Conservation (phyloP, 164 flowering plant species). For the Warburgia ugandensis region DNA sequence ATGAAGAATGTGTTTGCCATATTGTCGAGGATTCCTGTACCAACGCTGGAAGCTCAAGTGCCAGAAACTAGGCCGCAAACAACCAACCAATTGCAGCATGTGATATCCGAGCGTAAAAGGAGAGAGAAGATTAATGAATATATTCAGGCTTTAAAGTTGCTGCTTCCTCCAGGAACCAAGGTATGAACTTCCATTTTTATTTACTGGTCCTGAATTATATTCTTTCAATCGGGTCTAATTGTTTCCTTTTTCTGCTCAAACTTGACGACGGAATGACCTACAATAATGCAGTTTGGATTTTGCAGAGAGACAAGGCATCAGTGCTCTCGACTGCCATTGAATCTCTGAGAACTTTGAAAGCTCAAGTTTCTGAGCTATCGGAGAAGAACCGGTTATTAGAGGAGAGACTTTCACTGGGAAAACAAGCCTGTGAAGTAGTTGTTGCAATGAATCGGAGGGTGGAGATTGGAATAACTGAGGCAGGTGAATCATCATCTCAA, state of each 20-base stretch:
- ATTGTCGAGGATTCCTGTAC: slow-evolving; percentile 25
- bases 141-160: slow-evolving; percentile 54
- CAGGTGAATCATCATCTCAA: slow-evolving; percentile 28
- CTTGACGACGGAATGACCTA: too few species aligned
- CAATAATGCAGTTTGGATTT: too few species aligned
- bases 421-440: slow-evolving; percentile 8
- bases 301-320: slow-evolving; percentile 81
- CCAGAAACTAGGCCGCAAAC: slow-evolving; percentile 34
- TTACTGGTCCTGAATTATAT: not conserved
- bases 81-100: slow-evolving; percentile 58
- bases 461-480: slow-evolving; percentile 21
- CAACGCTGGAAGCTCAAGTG: slow-evolving; percentile 22
- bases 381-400: slow-evolving; percentile 38
- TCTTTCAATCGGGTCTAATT: not conserved
- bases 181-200: slow-evolving; percentile 22
- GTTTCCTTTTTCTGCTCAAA: not conserved
- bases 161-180: slow-evolving; percentile 87
- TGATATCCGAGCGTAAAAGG: slow-evolving; percentile 75
- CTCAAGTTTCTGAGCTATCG: slow-evolving; percentile 46
- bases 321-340: slow-evolving; percentile 48
- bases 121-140: slow-evolving; percentile 79
- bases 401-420: slow-evolving; percentile 19
- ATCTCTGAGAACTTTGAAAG: slow-evolving; percentile 36
- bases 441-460: slow-evolving; percentile 16
- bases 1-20: slow-evolving; percentile 35